These are phyloP conservation scores for Aspergillus olivimuriae DNA, from an alignment of 495 filamentous ascomycete species.

Conservation along the genomic window DNA sequence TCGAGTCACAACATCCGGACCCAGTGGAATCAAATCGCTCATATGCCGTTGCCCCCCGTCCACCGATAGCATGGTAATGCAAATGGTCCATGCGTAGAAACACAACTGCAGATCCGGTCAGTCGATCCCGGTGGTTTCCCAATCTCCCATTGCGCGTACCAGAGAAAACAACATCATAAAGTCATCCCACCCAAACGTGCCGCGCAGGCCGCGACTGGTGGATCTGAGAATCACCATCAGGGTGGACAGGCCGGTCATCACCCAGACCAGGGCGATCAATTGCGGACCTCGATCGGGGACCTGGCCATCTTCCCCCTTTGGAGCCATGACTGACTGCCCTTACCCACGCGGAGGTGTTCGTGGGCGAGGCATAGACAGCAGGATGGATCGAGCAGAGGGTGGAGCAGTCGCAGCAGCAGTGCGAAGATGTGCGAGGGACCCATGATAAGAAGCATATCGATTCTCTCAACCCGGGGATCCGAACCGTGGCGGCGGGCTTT, in stretches of 20 bases:
- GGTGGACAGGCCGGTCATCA: background rate
- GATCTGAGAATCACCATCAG: background rate
- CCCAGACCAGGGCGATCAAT: background rate
- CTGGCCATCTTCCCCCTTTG: background rate
- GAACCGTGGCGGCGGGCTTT: too few relatives aligned
- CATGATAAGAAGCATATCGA: background rate
- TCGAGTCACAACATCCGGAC: background rate
- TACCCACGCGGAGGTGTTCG: too few relatives aligned
- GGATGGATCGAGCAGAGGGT: background rate
- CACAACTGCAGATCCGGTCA: too few relatives aligned
- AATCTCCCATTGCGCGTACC: too few relatives aligned
- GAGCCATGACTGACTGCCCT: too few relatives aligned
- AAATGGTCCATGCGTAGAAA: background rate
- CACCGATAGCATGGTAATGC: background rate
- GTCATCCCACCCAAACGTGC: background rate
- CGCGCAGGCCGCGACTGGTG: background rate
- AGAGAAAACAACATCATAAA: background rate
- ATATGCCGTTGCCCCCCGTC: background rate
- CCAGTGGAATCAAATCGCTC: background rate
- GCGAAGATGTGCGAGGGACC: background rate
- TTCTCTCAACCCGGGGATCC: too few relatives aligned
- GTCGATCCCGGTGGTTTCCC: too few relatives aligned
- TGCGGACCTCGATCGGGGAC: background rate
- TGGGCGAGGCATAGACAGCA: background rate
- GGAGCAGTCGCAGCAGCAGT: background rate